These are phyloP conservation scores for Phytophthora macrochlamydospora DNA, from an alignment of 352 stramenopile genomes.

Conservation along the genomic window DNA sequence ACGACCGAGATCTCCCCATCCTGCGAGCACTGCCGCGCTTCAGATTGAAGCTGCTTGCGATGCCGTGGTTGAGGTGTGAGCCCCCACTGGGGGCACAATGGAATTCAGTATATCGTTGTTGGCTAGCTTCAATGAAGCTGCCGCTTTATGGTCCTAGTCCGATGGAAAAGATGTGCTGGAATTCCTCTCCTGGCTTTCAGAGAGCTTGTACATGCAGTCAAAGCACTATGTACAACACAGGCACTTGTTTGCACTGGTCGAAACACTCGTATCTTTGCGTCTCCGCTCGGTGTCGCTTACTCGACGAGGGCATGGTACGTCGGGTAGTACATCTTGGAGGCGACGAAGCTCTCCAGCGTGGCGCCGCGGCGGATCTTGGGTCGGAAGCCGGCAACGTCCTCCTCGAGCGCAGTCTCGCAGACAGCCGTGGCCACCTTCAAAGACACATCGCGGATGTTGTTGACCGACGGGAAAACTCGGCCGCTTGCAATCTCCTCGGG, in stretches of 20 bases:
- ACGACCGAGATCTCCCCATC: not conserved
- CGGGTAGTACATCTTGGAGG: constrained; percentile 95
- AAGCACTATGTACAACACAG: not conserved
- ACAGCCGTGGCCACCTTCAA: constrained; percentile 93
- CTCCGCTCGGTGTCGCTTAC: constrained; percentile 30
- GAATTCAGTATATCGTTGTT: constrained; percentile 13
- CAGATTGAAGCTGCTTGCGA: not conserved
- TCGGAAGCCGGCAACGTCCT: constrained; percentile 85
- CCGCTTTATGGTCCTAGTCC: constrained; percentile 10
- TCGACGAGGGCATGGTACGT: constrained; percentile 94
- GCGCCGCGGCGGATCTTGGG: constrained; percentile 68
- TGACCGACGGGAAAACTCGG: constrained; percentile 95
- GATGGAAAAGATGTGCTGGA: constrained; percentile 17
- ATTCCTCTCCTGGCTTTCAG: constrained; percentile 21
- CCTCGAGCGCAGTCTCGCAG: constrained; percentile 87
- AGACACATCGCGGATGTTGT: constrained; percentile 93
- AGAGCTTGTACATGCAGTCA: constrained; percentile 10
- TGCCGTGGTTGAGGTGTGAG: not conserved
- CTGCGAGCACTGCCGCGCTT: not conserved
- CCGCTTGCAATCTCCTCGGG: constrained; percentile 91
- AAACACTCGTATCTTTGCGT: constrained; percentile 18
- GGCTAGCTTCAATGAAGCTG: constrained; percentile 19
- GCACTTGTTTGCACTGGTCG: constrained; percentile 5
- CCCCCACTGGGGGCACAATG: not conserved
- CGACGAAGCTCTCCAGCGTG: constrained; percentile 90